A percentile compares a stretch with the other conserved stretches of the same genome.
These are phyloP conservation scores for Coemansia reversa DNA, from an alignment of 192 early-diverging fungal genomes.

Conservation along the genomic window DNA sequence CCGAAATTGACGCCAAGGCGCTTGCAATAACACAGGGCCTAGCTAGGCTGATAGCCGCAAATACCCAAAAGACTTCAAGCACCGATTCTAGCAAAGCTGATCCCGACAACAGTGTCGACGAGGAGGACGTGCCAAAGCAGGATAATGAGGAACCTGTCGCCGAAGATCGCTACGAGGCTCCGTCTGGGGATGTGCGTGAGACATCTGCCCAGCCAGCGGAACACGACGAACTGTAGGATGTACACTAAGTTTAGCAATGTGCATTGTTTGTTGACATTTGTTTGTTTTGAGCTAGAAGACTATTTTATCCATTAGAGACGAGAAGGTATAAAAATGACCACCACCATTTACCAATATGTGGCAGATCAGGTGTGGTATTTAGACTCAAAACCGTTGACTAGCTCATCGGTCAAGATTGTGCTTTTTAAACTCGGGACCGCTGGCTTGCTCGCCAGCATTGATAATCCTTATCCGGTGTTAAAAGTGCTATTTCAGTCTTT, in stretches of 20 bases:
- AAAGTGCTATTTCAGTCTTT: constrained; percentile 22
- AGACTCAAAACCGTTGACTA: constrained; percentile 5
- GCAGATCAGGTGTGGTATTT: not conserved
- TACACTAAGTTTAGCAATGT: not conserved
- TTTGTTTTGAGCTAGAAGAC: not conserved
- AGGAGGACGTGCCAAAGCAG: constrained; percentile 1
- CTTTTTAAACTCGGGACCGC: constrained; percentile 5
- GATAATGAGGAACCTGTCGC: not conserved
- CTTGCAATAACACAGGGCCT: constrained; percentile 56
- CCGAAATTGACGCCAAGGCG: constrained; percentile 57
- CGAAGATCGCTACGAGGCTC: not conserved
- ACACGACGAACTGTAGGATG: constrained; percentile 32
- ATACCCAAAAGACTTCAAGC: constrained; percentile 54
- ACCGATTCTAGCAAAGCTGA: constrained; percentile 25
- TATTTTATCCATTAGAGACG: not conserved
- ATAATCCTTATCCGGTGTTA: constrained; percentile 44
- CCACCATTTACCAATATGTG: not conserved
- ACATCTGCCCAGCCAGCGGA: constrained; percentile 2
- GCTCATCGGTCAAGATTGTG: constrained; percentile 12
- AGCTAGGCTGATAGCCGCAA: constrained; percentile 59
- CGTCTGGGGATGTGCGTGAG: not conserved
- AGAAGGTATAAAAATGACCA: not conserved
- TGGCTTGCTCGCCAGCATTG: constrained; percentile 23
- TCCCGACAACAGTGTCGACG: constrained; percentile 5
- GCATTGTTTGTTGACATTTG: not conserved